Percentiles rank a stretch among this genome's conserved stretches.
Evolutionary conservation across 257 asterid genomes (phyloP).

Genomic region (Solanum medicagineum): DNA sequence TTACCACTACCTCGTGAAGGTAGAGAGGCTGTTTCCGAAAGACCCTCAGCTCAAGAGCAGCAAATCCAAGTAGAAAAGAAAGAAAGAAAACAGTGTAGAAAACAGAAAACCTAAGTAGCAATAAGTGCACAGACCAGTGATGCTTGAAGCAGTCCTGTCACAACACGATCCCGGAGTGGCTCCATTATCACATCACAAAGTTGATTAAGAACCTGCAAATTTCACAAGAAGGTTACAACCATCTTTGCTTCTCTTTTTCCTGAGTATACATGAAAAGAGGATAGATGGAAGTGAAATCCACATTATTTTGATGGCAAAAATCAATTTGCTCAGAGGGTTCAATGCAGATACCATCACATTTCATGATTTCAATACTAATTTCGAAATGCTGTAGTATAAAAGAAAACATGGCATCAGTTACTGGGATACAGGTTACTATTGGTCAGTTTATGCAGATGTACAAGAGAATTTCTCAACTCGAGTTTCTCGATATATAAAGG

Average conservation of each 20-base stretch:
- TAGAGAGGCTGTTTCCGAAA: no score
- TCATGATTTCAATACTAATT: background rate
- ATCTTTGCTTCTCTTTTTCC: background rate
- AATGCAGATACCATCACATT: background rate
- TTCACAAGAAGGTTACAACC: background rate
- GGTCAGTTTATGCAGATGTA: background rate
- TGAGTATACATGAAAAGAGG: background rate
- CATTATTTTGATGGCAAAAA: background rate
- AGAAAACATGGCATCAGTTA: background rate
- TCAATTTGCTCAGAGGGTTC: background rate
- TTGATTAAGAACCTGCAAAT: constrained; percentile 73
- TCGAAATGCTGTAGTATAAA: background rate
- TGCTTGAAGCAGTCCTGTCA: constrained; percentile 94
- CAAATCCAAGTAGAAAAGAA: no score
- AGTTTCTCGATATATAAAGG: background rate
- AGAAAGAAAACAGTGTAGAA: no score
- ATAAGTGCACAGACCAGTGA: constrained; percentile 46
- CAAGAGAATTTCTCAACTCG: background rate
- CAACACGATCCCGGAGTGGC: constrained; percentile 92
- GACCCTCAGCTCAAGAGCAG: no score
- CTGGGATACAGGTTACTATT: background rate
- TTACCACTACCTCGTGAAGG: no score
- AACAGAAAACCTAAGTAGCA: background rate
- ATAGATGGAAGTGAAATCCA: background rate
- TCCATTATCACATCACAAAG: constrained; percentile 79